A percentile compares a stretch with the other conserved stretches of the same genome.
Evolutionary conservation across 108 stramenopile species (phyloP).

Genomic region (Stephanodiscus minutulus): DNA sequence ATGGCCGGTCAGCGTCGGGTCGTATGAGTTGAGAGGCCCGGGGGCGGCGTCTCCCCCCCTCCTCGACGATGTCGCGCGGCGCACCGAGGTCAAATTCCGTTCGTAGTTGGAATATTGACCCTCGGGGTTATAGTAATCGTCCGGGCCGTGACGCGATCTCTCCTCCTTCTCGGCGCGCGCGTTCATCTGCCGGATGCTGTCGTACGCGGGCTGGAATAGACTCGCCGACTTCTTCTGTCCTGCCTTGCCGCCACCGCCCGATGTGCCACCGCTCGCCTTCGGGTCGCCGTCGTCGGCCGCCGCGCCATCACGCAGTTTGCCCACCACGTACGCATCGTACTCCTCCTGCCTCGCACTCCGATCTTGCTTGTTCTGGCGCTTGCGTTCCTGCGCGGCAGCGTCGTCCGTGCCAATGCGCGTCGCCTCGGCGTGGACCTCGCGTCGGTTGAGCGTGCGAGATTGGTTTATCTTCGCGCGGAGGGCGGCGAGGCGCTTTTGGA

Average conservation of each 20-base stretch:
- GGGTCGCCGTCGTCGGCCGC: conserved; percentile 11
- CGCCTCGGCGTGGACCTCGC: conserved; percentile 77
- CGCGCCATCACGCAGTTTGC: conserved; percentile 27
- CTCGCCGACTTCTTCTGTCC: conserved; percentile 44
- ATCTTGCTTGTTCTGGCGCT: conserved; percentile 58
- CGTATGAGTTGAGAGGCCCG: conserved; percentile 52
- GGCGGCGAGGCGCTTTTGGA: conserved; percentile 69
- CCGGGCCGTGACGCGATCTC: conserved; percentile 41
- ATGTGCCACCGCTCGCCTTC: not conserved
- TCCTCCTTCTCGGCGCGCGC: conserved; percentile 43
- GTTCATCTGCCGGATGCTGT: conserved; percentile 47
- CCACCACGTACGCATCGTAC: conserved; percentile 48
- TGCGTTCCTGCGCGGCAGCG: conserved; percentile 60
- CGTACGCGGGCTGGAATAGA: conserved; percentile 43
- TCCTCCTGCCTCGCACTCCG: conserved; percentile 56
- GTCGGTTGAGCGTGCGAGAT: conserved; percentile 81
- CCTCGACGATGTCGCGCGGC: conserved; percentile 8
- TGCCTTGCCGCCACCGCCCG: conserved; percentile 21
- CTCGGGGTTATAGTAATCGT: conserved; percentile 84
- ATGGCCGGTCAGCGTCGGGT: conserved; percentile 52
- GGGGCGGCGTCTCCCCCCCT: conserved; percentile 29
- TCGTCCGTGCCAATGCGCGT: conserved; percentile 74
- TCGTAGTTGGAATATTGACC: conserved; percentile 82
- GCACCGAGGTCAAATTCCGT: conserved; percentile 66
- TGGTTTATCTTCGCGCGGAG: conserved; percentile 89